These are phyloP conservation scores for Spiraea crenata DNA, from an alignment of 331 rosid species.

Conservation along the genomic window DNA sequence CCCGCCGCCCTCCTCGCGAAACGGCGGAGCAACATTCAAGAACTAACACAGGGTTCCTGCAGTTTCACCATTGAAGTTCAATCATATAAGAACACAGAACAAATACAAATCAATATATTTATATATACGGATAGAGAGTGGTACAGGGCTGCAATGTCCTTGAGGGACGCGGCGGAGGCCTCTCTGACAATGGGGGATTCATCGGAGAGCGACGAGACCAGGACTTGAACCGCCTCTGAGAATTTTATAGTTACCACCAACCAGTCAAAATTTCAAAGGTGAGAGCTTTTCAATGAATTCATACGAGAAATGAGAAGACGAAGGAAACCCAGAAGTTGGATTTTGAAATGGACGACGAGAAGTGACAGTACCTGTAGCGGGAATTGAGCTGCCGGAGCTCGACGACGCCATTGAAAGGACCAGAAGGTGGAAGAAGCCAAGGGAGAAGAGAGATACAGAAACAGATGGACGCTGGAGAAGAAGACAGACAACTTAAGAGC, in stretches of 20 bases:
- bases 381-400: slow-evolving; percentile 44
- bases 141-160: slow-evolving; percentile 72
- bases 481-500: neutral
- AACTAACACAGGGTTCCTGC: slow-evolving; percentile 72
- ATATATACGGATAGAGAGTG: neutral
- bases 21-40: slow-evolving; percentile 78
- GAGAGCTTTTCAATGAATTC: slow-evolving; percentile 15
- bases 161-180: slow-evolving; percentile 82
- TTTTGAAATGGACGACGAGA: neutral
- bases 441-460: neutral
- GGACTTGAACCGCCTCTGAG: slow-evolving; percentile 86
- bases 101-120: neutral
- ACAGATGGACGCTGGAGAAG: neutral
- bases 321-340: neutral
- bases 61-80: slow-evolving; percentile 17
- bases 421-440: slow-evolving; percentile 3
- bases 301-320: neutral
- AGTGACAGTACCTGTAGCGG: slow-evolving; percentile 66
- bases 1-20: slow-evolving; percentile 97
- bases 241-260: neutral
- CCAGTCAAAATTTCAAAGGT: slow-evolving; percentile 6
- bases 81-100: neutral
- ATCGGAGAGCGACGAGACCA: slow-evolving; percentile 76
- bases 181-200: slow-evolving; percentile 73
- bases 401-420: slow-evolving; percentile 60